phyloP scores from a whole-genome alignment of 257 asterid genomes.

The Plantago elongata region DNA sequence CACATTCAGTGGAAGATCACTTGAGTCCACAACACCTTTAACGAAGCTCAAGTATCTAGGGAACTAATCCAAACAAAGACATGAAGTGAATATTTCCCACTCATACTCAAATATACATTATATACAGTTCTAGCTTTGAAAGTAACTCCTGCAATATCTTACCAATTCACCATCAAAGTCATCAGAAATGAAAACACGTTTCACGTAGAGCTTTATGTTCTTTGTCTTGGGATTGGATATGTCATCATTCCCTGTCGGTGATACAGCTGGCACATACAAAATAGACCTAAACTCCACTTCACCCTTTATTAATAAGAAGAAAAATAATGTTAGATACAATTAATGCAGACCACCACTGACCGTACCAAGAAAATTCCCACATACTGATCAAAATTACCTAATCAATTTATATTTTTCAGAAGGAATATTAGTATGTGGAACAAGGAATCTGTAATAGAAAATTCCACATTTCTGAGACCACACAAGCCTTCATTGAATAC shows the following conservation, averaged over 20 bases:
- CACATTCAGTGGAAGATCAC: conserved; percentile 96
- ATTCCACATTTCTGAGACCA: neutral
- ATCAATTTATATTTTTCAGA: too few species aligned
- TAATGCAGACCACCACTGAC: conserved; percentile 3
- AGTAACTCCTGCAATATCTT: conserved; percentile 24
- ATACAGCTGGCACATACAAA: conserved; percentile 74
- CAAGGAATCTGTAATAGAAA: too few species aligned
- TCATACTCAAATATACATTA: neutral
- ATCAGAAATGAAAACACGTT: conserved; percentile 91
- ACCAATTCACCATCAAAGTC: conserved; percentile 99
- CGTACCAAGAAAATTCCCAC: neutral
- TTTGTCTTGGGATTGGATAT: conserved; percentile 79
- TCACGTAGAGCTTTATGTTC: conserved; percentile 88
- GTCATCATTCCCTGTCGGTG: conserved; percentile 81
- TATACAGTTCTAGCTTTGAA: neutral
- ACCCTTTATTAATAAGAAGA: conserved; percentile 51
- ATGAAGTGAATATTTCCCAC: conserved; percentile 9
- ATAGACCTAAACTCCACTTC: conserved; percentile 96
- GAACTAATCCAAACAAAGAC: conserved; percentile 47
- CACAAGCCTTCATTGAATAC: neutral
- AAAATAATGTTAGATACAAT: neutral
- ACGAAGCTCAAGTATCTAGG: conserved; percentile 95
- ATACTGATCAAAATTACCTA: too few species aligned
- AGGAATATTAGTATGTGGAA: too few species aligned
- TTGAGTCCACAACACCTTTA: conserved; percentile 97